These are phyloP conservation scores for Capsicum chinense DNA, from an alignment of 257 asterid species.

Conservation along the genomic window DNA sequence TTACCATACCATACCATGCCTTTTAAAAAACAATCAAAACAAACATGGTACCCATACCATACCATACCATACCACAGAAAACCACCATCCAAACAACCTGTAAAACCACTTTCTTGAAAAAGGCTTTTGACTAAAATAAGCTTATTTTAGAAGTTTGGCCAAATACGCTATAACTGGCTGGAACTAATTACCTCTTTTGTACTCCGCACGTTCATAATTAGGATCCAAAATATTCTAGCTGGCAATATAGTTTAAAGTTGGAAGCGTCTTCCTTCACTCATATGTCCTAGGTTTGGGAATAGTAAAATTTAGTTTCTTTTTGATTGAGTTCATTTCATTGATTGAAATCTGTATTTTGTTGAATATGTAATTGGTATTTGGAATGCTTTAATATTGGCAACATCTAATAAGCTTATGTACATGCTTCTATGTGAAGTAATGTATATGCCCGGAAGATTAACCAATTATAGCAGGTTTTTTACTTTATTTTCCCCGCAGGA, in stretches of 20 bases:
- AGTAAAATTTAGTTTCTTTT: background rate
- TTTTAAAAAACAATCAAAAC: no score
- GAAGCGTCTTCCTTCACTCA: no score
- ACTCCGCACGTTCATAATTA: background rate
- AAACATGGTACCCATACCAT: no score
- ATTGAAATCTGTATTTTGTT: background rate
- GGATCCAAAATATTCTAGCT: background rate
- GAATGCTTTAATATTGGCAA: background rate
- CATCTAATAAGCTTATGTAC: background rate
- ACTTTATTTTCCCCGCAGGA: no score
- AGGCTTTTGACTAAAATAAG: no score
- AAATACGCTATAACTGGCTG: background rate
- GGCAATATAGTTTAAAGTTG: background rate
- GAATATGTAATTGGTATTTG: background rate
- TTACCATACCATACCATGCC: no score
- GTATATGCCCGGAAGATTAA: background rate
- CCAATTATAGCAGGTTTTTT: no score
- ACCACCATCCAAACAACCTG: no score
- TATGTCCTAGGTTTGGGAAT: background rate
- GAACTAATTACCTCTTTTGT: background rate
- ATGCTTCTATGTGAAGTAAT: background rate
- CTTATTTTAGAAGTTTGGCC: no score
- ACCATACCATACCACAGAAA: no score
- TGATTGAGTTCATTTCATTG: background rate
- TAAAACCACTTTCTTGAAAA: no score